phyloP scores from a whole-genome alignment of 78 protist species.

The Dictyostelium brefeldianum region DNA sequence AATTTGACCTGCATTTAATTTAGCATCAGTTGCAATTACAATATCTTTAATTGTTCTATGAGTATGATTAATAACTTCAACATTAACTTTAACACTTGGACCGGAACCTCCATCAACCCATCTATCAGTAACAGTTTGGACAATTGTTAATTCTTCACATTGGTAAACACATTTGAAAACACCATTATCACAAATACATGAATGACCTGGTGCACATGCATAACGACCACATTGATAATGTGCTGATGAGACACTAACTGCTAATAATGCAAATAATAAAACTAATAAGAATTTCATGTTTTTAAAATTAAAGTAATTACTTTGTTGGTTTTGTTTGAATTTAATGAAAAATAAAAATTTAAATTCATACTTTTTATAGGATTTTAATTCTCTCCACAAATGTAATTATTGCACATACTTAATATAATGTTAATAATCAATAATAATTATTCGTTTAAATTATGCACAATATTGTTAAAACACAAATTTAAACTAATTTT shows the following conservation, averaged over 20 bases:
- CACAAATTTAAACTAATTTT: no score
- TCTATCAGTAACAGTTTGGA: slow-evolving; percentile 9
- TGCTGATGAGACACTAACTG: slow-evolving; percentile 8
- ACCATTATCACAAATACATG: slow-evolving; percentile 45
- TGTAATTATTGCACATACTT: no score
- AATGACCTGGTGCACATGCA: slow-evolving; percentile 2
- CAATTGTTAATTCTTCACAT: slow-evolving; percentile 1
- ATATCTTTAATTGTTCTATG: slow-evolving; percentile 1
- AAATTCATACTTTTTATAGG: no score
- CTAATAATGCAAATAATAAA: slow-evolving; percentile 19
- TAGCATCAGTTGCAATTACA: neutral
- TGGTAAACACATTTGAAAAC: slow-evolving; percentile 21
- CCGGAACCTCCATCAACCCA: slow-evolving; percentile 40
- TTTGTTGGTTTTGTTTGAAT: no score
- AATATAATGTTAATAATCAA: no score
- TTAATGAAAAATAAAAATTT: no score
- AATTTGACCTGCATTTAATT: neutral
- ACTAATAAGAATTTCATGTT: slow-evolving; percentile 10
- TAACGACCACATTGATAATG: slow-evolving; percentile 39
- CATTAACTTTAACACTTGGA: slow-evolving; percentile 34
- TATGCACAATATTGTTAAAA: no score
- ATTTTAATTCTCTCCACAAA: no score
- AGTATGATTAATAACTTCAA: slow-evolving; percentile 1
- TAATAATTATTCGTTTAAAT: no score
- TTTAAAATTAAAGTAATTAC: neutral